Base-by-base conservation (phyloP, 768 basidiomycete genomes). In the Serpula lacrymans region DNA sequence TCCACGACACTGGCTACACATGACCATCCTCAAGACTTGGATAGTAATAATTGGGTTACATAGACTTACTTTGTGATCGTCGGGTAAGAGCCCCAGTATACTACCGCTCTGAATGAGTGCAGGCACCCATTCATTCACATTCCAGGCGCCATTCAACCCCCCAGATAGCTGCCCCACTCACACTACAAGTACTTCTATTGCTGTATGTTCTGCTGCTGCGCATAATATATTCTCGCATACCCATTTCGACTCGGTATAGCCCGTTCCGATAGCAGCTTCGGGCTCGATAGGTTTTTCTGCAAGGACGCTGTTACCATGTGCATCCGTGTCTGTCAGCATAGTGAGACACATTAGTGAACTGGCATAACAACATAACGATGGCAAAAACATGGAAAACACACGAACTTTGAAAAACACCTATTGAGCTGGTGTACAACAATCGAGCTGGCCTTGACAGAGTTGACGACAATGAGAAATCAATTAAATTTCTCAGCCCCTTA, bases 101-200 rank as follows among this genome's bases (percentile, higher is more conserved):
- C 49, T 30, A 7, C 53, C 58, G 11, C 63, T 62, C 26, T 58
- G 56, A 4, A 72, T 51, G 9, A 74, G 45, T 23, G 54, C 49
- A 1, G 73, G 71, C 20, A 74, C 53, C 74, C 74, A 75, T 40
- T 75, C 73, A 3, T 43, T 46, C 7, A 54, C 43, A 41, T 64
- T 70, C 74, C 74, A 75, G 12, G 49, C 47, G 0, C 74, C 72
- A 40, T 65, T 68, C 6, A 30, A 17, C 9, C 54, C 59, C 3
- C 73, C 74, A 18, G 57, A 57, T 2, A 75, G 48, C 53, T 74
- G 72, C 2, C 72, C 74, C 14, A 71, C 55, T 4, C 74, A 66
- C 1, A 72, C 63, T 9, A 67, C 57, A 13, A 65, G 39, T 1
- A 64, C 44, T 3, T 43, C 42, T 4, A 74, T 46, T 0, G 49